Percentiles rank a stretch among this genome's conserved stretches.
These are phyloP conservation scores for Teratosphaeria destructans DNA, from an alignment of 2,329 filamentous ascomycete genomes.

Conservation along the genomic window DNA sequence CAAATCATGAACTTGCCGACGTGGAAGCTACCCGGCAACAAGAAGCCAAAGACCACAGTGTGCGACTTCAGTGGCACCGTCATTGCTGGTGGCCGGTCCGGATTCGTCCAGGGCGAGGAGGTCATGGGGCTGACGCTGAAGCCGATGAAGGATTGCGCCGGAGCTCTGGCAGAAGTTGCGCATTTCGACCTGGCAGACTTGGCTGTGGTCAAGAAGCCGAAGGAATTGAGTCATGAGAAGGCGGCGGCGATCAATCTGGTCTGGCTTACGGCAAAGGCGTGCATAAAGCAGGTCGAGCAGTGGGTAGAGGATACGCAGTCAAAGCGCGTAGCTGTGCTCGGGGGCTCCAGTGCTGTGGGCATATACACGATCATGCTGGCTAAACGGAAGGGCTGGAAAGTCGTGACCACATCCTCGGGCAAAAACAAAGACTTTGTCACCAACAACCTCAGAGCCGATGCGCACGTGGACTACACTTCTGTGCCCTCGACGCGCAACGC, in stretches of 20 bases:
- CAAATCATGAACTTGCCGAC: slow-evolving; percentile 26
- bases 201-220: slow-evolving; percentile 20
- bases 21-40: slow-evolving; percentile 16
- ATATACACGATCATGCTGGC: slow-evolving; percentile 25
- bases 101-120: slow-evolving; percentile 21
- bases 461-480: slow-evolving; percentile 51
- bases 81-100: slow-evolving; percentile 13
- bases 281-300: slow-evolving; percentile 18
- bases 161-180: slow-evolving; percentile 20
- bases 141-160: slow-evolving; percentile 16
- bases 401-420: slow-evolving; percentile 44
- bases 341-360: slow-evolving; percentile 22
- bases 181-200: slow-evolving; percentile 16
- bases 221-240: slow-evolving; percentile 20
- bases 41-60: slow-evolving; percentile 18
- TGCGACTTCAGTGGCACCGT: slow-evolving; percentile 25
- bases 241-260: slow-evolving; percentile 24
- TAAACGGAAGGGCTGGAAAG: slow-evolving; percentile 24
- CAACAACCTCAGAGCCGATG: slow-evolving; percentile 48
- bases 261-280: slow-evolving; percentile 24
- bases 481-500: slow-evolving; percentile 36
- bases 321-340: slow-evolving; percentile 23
- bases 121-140: slow-evolving; percentile 23
- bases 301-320: slow-evolving; percentile 14
- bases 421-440: slow-evolving; percentile 47